Evolutionary conservation across 1,284 basidiomycete species (phyloP).

Genomic region (Wallemia ichthyophaga): DNA sequence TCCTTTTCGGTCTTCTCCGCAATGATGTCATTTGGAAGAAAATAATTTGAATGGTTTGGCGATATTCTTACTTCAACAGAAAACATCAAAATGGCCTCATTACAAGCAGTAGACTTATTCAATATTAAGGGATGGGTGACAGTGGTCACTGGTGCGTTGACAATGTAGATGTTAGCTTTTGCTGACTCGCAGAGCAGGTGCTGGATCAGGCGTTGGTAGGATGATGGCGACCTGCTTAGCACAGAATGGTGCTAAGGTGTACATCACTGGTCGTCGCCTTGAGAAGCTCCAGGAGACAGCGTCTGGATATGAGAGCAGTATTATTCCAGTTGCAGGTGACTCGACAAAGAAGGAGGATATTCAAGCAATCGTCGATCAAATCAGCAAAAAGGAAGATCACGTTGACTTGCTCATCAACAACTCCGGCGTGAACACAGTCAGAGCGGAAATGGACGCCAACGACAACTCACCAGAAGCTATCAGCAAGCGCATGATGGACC

Average conservation of each 20-base stretch:
- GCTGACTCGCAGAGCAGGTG: background rate
- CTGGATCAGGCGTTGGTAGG: background rate
- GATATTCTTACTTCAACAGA: no score
- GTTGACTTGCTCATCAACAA: conserved; percentile 14
- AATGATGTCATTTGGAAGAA: no score
- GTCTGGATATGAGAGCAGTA: conserved; percentile 7
- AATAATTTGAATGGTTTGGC: no score
- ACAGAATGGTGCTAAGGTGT: conserved; percentile 10
- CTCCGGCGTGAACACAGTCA: conserved; percentile 13
- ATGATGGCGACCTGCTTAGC: background rate
- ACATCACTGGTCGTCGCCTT: conserved; percentile 4
- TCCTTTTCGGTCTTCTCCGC: no score
- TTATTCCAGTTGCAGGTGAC: conserved; percentile 14
- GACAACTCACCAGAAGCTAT: conserved; percentile 14
- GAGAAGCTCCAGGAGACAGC: conserved; percentile 1
- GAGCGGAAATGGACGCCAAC: conserved; percentile 8
- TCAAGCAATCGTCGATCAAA: conserved; percentile 9
- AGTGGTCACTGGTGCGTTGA: conserved; percentile 13
- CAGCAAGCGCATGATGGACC: conserved; percentile 15
- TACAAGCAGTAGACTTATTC: conserved; percentile 9
- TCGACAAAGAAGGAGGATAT: conserved; percentile 14
- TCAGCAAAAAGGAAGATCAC: conserved; percentile 11
- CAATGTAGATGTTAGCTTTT: background rate
- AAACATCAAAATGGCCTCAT: background rate
- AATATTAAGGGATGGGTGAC: conserved; percentile 15